Conservation (phyloP, 495 filamentous ascomycete genomes). For the Neurospora sp. region DNA sequence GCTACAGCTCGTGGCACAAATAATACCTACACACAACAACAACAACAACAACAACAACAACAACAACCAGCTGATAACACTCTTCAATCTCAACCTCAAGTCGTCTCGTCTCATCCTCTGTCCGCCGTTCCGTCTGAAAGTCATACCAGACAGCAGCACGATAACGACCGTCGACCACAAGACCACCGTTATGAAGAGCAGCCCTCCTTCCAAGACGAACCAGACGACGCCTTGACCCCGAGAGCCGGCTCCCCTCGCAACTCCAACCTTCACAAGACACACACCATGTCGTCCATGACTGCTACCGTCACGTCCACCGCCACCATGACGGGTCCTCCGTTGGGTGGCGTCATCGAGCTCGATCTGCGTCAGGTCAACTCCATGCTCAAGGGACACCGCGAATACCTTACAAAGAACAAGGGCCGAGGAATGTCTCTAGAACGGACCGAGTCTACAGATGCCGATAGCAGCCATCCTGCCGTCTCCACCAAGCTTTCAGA, state of each 20-base stretch:
- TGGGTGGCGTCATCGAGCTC: slow-evolving; percentile 4
- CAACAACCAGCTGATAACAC: slow-evolving; percentile 5
- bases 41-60: slow-evolving; percentile 2
- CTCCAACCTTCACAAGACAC: not conserved
- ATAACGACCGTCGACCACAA: slow-evolving; percentile 1
- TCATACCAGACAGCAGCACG: slow-evolving; percentile 18
- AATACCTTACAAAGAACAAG: slow-evolving; percentile 23
- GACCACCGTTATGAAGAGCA: not conserved
- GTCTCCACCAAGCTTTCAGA: slow-evolving; percentile 9
- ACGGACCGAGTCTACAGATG: slow-evolving; percentile 22
- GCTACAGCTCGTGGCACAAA: slow-evolving; percentile 40
- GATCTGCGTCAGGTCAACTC: slow-evolving; percentile 25
- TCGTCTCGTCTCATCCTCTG: slow-evolving; percentile 6
- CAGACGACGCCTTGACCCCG: slow-evolving; percentile 20
- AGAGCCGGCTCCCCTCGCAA: slow-evolving; percentile 17
- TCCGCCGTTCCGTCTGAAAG: slow-evolving; percentile 4
- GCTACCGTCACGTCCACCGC: slow-evolving; percentile 11
- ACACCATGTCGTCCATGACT: slow-evolving; percentile 12
- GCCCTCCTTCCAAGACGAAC: not conserved
- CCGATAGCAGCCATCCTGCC: slow-evolving; percentile 4
- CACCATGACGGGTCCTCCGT: slow-evolving; percentile 2
- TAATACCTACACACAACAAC: slow-evolving; percentile 4
- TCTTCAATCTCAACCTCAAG: slow-evolving; percentile 2
- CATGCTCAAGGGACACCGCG: slow-evolving; percentile 27
- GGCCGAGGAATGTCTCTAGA: slow-evolving; percentile 29